A percentile compares a stretch with the other conserved stretches of the same genome.
These are phyloP conservation scores for Insectozyma bohioensis DNA, from an alignment of 1,139 yeast genomes.

Conservation along the genomic window DNA sequence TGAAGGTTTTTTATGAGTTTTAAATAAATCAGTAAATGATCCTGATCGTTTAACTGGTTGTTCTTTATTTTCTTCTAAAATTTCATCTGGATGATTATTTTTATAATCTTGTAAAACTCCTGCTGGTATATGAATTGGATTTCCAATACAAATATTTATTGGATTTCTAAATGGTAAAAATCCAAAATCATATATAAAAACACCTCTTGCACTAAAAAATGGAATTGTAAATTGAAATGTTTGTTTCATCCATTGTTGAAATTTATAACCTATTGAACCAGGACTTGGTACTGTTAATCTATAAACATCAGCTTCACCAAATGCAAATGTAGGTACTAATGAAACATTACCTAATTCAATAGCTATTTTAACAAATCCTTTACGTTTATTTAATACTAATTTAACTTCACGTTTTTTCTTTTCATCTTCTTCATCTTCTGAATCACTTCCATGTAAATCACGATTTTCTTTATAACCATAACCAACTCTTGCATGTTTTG, in stretches of 20 bases:
- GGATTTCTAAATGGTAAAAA: slow-evolving; percentile 82
- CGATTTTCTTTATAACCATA: slow-evolving; percentile 47
- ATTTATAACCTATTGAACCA: slow-evolving; percentile 49
- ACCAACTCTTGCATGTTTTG: slow-evolving; percentile 35
- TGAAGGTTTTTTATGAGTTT: slow-evolving; percentile 18
- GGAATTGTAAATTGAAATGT: slow-evolving; percentile 84
- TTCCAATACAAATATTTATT: slow-evolving; percentile 77
- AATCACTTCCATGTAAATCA: slow-evolving; percentile 10
- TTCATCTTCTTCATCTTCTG: slow-evolving; percentile 10
- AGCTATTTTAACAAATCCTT: slow-evolving; percentile 88
- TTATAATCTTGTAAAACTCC: slow-evolving; percentile 34
- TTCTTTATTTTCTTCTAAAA: slow-evolving; percentile 8
- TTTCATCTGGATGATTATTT: slow-evolving; percentile 28
- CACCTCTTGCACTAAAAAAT: slow-evolving; percentile 87
- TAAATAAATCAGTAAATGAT: slow-evolving; percentile 18
- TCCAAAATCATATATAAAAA: slow-evolving; percentile 91
- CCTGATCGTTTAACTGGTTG: slow-evolving; percentile 3
- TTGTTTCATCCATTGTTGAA: slow-evolving; percentile 73
- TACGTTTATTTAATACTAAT: slow-evolving; percentile 72
- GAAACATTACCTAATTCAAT: slow-evolving; percentile 73
- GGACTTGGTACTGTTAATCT: slow-evolving; percentile 57
- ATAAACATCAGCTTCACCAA: slow-evolving; percentile 88
- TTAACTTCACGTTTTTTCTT: slow-evolving; percentile 26
- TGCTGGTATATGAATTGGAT: slow-evolving; percentile 70
- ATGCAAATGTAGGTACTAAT: slow-evolving; percentile 85